These are phyloP conservation scores for Misopates orontium DNA, from an alignment of 257 asterid species.

Conservation along the genomic window DNA sequence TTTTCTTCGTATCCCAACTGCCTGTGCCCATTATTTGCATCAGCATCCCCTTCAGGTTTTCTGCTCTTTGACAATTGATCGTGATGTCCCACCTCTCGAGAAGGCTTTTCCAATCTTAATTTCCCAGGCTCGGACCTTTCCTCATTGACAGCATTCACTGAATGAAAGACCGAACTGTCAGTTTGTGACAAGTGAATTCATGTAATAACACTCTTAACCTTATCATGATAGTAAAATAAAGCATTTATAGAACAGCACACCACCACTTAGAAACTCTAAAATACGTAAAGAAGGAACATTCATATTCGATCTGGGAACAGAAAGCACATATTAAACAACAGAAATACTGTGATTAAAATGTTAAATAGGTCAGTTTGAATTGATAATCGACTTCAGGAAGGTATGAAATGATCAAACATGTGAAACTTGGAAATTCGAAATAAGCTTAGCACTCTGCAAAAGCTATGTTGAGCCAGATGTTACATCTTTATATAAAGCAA, in stretches of 20 bases:
- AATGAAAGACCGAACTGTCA: constrained; percentile 24
- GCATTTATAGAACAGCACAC: not conserved
- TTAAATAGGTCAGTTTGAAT: not conserved
- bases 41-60: constrained; percentile 37
- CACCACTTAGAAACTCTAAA: constrained; percentile 15
- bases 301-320: not conserved
- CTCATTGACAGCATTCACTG: constrained; percentile 37
- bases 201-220: not conserved
- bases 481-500: too few relatives aligned
- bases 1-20: constrained; percentile 40
- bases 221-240: not conserved
- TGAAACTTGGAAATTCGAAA: not conserved
- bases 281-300: constrained; percentile 6
- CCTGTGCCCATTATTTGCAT: constrained; percentile 35
- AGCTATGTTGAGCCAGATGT: too few relatives aligned
- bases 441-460: not conserved
- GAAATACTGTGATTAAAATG: constrained; percentile 5
- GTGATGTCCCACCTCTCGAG: constrained; percentile 38
- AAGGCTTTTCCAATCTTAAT: constrained; percentile 37
- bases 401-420: not conserved
- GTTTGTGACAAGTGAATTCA: constrained; percentile 16
- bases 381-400: too few relatives aligned
- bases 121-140: constrained; percentile 35
- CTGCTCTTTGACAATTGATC: constrained; percentile 40
- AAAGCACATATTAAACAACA: not conserved